Base-by-base conservation (phyloP, 2,329 filamentous ascomycete genomes). In the Xylaria polymorpha region DNA sequence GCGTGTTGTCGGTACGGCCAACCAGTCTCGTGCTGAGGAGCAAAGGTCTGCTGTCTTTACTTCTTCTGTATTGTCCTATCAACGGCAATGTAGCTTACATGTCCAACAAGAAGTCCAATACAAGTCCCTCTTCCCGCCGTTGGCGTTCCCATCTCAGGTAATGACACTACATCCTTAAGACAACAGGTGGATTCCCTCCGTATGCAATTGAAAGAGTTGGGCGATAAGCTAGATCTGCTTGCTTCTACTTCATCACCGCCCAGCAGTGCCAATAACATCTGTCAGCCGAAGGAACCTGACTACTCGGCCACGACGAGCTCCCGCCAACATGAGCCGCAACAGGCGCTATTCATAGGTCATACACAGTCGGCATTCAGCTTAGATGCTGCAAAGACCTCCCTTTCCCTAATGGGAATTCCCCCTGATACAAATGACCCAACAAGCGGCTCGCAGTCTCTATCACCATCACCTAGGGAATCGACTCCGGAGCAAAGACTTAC, bases 291-390 rank as follows among this genome's bases (percentile, higher is more conserved):
- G 20, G 44, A 25, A 50, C 46, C 4, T 50, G 12, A 25, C 0
- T 29, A 50, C 20, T 50, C 46, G 46, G 46, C 22, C 12, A 25
- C 4, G 25, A 25, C 5, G 4, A 25, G 46, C 46, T 50, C 46
- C 46, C 20, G 46, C 22, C 46, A 50, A 50, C 46, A 50, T 50
- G 46, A 50, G 25, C 46, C 46, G 12, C 62, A 51, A 15, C 62
- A 59, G 44, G 53, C 62, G 22, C 44, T 64, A 14, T 64, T 64
- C 35, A 41, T 64, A 43, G 62, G 62, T 2, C 62, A 64, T 48
- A 64, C 62, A 20, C 43, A 48, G 32, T 59, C 62, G 4, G 62
- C 62, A 20, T 64, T 64, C 18, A 64, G 44, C 15, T 35, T 64
- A 18, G 43, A 64, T 59, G 53, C 37, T 1, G 62, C 62, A 50